Percentiles rank a stretch among this genome's conserved stretches.
Conservation (phyloP, 176 grass and related monocot genomes). For the Aechmea fasciata region DNA sequence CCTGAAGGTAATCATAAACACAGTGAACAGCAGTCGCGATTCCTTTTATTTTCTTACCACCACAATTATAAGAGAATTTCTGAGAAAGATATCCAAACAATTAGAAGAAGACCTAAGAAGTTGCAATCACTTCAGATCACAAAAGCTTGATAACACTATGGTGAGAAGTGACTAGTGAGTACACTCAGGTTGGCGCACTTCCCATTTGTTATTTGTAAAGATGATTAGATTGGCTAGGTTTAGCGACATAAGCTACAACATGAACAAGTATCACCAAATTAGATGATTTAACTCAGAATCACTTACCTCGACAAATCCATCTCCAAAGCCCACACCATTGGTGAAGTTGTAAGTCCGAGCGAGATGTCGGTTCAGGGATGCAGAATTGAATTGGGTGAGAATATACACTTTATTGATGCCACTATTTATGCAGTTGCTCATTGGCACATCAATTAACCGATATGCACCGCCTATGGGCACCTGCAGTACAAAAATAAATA, state of each 20-base stretch:
- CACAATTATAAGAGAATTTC: neutral
- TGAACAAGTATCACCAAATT: neutral
- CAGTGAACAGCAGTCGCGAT: neutral
- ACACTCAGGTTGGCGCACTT: no score
- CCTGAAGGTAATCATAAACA: slow-evolving; percentile 30
- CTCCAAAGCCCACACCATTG: slow-evolving; percentile 49
- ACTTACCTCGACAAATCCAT: slow-evolving; percentile 73
- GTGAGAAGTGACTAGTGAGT: no score
- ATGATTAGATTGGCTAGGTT: neutral
- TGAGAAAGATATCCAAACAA: no score
- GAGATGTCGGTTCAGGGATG: slow-evolving; percentile 75
- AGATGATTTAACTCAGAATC: neutral
- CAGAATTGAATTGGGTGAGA: slow-evolving; percentile 92
- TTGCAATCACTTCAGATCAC: no score
- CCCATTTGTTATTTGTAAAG: no score
- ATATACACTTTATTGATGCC: slow-evolving; percentile 87
- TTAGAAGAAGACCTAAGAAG: no score
- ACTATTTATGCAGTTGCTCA: slow-evolving; percentile 98
- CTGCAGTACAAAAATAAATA: slow-evolving; percentile 15
- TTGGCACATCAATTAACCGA: slow-evolving; percentile 80
- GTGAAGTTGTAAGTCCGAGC: slow-evolving; percentile 66
- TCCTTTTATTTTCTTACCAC: neutral
- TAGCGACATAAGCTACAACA: neutral
- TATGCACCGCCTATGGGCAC: slow-evolving; percentile 86
- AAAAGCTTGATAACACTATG: no score